These are phyloP conservation scores for Trichoderma virens DNA, from an alignment of 495 filamentous ascomycete genomes.

Conservation along the genomic window DNA sequence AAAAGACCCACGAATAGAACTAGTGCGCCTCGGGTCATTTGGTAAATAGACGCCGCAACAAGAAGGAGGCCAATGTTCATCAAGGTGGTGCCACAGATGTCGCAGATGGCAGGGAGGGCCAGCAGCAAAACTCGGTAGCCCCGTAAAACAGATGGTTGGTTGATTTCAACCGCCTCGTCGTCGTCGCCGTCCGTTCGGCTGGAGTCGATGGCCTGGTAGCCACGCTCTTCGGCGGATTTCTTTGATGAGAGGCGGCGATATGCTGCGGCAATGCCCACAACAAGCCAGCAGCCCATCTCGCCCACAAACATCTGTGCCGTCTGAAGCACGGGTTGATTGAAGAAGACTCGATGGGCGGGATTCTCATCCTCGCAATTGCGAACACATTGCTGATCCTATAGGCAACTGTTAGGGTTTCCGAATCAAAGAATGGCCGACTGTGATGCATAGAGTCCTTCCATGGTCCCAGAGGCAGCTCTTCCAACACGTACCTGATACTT, in stretches of 20 bases:
- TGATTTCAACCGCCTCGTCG: slow-evolving; percentile 38
- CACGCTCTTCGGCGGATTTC: slow-evolving; percentile 37
- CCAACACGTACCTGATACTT: slow-evolving; percentile 71
- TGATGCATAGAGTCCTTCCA: neutral
- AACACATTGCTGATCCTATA: slow-evolving; percentile 91
- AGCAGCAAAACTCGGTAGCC: slow-evolving; percentile 72
- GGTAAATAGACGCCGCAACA: slow-evolving; percentile 91
- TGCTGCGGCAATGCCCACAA: slow-evolving; percentile 59
- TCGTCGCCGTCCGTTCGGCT: slow-evolving; percentile 26
- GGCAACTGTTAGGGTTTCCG: slow-evolving; percentile 5
- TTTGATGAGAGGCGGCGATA: slow-evolving; percentile 49
- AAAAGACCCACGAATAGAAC: slow-evolving; percentile 94
- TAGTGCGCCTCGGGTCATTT: slow-evolving; percentile 93
- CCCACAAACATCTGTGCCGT: slow-evolving; percentile 93
- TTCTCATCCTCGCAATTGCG: slow-evolving; percentile 74
- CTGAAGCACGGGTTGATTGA: slow-evolving; percentile 95
- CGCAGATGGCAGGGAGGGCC: slow-evolving; percentile 82
- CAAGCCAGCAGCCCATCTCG: slow-evolving; percentile 86
- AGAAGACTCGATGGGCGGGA: slow-evolving; percentile 56
- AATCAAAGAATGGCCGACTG: slow-evolving; percentile 1
- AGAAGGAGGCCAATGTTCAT: slow-evolving; percentile 95
- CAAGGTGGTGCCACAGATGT: slow-evolving; percentile 88
- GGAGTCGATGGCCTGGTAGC: slow-evolving; percentile 55
- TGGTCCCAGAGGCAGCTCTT: neutral
- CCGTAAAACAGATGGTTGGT: slow-evolving; percentile 46